Evolutionary conservation across 306 rosid genomes (phyloP), one percentile per base, ranked within the genome.

Genomic region (Quercus berberidifolia): DNA sequence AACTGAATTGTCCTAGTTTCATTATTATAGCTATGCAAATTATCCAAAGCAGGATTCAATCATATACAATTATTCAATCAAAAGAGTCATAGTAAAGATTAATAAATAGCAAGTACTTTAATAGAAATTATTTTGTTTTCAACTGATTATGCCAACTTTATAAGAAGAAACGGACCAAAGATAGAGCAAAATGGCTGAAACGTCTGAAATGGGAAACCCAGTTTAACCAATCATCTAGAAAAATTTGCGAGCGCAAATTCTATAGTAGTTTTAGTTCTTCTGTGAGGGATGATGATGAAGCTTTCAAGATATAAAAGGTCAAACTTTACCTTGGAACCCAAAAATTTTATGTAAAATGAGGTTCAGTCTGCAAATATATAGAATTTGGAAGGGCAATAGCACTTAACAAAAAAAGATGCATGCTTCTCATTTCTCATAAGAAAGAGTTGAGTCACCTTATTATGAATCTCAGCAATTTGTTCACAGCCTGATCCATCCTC

Each of bases 401-500:
- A 10, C 26, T 7, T 57, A 68, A 10, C 54, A 70, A 5, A 17
- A 41, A 71, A 4, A 71, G 38, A 5, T 49, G 18, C 6, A 17
- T 75, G 70, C 76, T 52, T 52, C 25, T 55, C 33, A 71, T 65
- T 59, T 38, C 69, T 59, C 74, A 58, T 30, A 80, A 41, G 49
- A 75, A 41, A 41, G 46, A 41, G 46, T 41, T 41, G 69, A 79
- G 69, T 83, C 57, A 93, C 98, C 98, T 86, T 90, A 78, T 79
- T 84, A 76, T 83, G 94, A 82, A 80, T 79, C 75, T 89, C 90
- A 41, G 71, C 63, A 71, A 76, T 74, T 79, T 84, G 89, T 56
- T 88, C 96, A 65, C 82, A 87, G 51, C 89, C 97, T n/a, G 91
- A 93, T 78, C 86, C 92, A 74, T 90, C 97, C 77, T 95, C 99